phyloP scores from a whole-genome alignment of 1,139 yeast genomes.

The Zhuliangozyma parablackwelliae region DNA sequence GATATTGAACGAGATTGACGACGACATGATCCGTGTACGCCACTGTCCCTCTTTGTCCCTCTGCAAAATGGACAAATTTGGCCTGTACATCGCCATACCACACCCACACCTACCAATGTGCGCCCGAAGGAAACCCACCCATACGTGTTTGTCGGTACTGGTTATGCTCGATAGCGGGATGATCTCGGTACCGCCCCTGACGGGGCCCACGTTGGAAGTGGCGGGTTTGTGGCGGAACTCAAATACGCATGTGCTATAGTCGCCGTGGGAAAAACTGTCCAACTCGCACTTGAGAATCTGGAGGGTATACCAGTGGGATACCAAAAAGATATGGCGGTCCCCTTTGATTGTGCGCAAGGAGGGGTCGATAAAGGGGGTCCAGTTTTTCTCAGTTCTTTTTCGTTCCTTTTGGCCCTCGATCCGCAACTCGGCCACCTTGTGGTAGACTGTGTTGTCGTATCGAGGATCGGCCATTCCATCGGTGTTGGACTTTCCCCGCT shows the following conservation, averaged over 20 bases:
- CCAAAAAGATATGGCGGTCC: slow-evolving; percentile 27
- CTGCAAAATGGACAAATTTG: slow-evolving; percentile 25
- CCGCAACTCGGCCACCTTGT: slow-evolving; percentile 22
- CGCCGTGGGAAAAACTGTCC: slow-evolving; percentile 11
- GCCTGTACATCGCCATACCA: slow-evolving; percentile 32
- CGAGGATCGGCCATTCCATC: slow-evolving; percentile 14
- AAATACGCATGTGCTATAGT: slow-evolving; percentile 27
- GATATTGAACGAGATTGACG: slow-evolving; percentile 32
- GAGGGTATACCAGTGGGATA: slow-evolving; percentile 36
- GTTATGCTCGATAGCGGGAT: slow-evolving; percentile 19
- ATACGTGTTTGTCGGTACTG: slow-evolving; percentile 15
- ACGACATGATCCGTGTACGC: slow-evolving; percentile 14
- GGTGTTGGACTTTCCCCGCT: slow-evolving; percentile 24
- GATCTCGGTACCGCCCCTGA: slow-evolving; percentile 38
- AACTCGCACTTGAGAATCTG: slow-evolving; percentile 33
- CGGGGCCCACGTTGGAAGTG: slow-evolving; percentile 21
- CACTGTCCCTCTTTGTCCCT: no score
- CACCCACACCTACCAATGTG: slow-evolving; percentile 34
- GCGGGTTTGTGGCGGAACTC: slow-evolving; percentile 14
- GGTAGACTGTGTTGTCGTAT: slow-evolving; percentile 18
- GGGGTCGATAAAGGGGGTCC: slow-evolving; percentile 39
- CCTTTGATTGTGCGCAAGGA: slow-evolving; percentile 13
- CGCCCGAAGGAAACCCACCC: slow-evolving; percentile 38
- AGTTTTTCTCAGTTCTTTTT: slow-evolving; percentile 30
- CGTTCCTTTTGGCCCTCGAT: slow-evolving; percentile 13